phyloP scores from a whole-genome alignment of 1,284 basidiomycete species.

The Cystobasidium sp. region DNA sequence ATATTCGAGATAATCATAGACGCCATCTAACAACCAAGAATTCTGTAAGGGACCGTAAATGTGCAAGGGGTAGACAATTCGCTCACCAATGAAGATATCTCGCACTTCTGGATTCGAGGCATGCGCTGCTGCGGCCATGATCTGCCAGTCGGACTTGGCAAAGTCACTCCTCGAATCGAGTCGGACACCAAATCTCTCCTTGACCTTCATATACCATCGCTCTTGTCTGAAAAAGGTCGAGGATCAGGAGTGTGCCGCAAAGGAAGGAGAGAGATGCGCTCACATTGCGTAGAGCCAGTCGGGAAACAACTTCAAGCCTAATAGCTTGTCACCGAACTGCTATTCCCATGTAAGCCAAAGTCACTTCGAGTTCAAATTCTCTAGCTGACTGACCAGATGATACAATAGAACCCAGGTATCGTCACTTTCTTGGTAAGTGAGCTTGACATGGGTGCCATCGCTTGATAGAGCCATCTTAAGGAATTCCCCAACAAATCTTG shows the following conservation, averaged over 20 bases:
- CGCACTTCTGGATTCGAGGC: slow-evolving; percentile 25
- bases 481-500: slow-evolving; percentile 36
- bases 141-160: slow-evolving; percentile 25
- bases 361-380: not conserved
- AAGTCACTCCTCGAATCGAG: slow-evolving; percentile 22
- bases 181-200: slow-evolving; percentile 24
- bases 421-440: slow-evolving; percentile 59
- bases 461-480: slow-evolving; percentile 4
- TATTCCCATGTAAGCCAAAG: not conserved
- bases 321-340: slow-evolving; percentile 66
- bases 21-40: not conserved
- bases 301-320: slow-evolving; percentile 68
- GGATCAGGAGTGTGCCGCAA: not conserved
- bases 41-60: not conserved
- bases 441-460: slow-evolving; percentile 31
- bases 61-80: not conserved
- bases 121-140: slow-evolving; percentile 16
- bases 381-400: slow-evolving; percentile 60
- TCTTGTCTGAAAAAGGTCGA: not conserved
- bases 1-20: not conserved
- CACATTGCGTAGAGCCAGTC: slow-evolving; percentile 67
- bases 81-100: slow-evolving; percentile 38
- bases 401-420: slow-evolving; percentile 68
- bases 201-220: not conserved
- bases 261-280: slow-evolving; percentile 56